These are phyloP conservation scores for Mucor indicus DNA, from an alignment of 371 early-diverging fungal species.

Conservation along the genomic window DNA sequence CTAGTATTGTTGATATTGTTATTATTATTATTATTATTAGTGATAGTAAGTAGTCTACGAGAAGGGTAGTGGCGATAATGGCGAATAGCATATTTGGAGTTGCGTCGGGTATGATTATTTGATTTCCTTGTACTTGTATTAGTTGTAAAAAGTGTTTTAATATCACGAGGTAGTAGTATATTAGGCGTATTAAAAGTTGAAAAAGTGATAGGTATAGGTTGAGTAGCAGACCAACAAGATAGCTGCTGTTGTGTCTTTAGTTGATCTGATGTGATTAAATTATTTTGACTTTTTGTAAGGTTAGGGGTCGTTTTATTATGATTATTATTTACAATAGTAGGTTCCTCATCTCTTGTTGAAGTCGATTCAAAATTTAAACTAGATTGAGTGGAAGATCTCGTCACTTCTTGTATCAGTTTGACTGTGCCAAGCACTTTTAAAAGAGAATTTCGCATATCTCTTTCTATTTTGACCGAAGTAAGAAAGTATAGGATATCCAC, in stretches of 20 bases:
- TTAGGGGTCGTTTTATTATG: too few species aligned
- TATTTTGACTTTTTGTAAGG: too few species aligned
- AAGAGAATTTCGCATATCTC: conserved; percentile 27
- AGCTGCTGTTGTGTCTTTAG: too few species aligned
- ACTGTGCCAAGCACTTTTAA: conserved; percentile 46
- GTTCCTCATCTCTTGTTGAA: too few species aligned
- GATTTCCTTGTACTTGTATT: not conserved
- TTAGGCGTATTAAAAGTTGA: conserved; percentile 27
- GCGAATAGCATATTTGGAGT: conserved; percentile 25
- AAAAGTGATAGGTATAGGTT: conserved; percentile 7
- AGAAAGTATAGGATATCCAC: too few species aligned
- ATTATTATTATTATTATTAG: not conserved
- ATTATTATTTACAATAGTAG: too few species aligned
- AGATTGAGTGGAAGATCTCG: conserved; percentile 24
- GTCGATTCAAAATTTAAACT: too few species aligned
- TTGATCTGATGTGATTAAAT: too few species aligned
- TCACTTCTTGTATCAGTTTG: conserved; percentile 49
- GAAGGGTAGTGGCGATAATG: conserved; percentile 6
- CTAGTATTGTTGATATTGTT: not conserved
- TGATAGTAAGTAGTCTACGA: not conserved
- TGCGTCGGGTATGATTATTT: conserved; percentile 21
- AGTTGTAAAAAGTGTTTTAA: not conserved
- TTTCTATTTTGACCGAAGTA: too few species aligned
- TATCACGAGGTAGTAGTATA: not conserved
- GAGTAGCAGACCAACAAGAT: conserved; percentile 3